Evolutionary conservation across 225 moss, liverwort and hornwort species (phyloP).

Genomic region (Pseudoscleropodium purum): DNA sequence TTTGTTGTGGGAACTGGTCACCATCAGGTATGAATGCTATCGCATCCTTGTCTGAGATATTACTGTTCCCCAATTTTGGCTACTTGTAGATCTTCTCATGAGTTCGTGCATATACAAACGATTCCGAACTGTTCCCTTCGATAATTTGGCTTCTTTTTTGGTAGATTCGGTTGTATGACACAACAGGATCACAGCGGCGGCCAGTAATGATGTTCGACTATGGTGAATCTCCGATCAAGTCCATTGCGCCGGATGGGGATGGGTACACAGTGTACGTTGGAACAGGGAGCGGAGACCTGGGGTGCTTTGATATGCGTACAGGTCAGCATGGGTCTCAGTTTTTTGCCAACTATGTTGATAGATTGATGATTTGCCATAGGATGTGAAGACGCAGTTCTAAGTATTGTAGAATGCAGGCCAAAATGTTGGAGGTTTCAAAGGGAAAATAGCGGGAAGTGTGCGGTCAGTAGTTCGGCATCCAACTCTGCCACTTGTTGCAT

Average conservation of each 20-base stretch:
- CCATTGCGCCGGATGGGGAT: conserved; percentile 59
- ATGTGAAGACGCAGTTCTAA: not conserved
- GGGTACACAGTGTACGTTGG: conserved; percentile 69
- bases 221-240: conserved; percentile 85
- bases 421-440: conserved; percentile 82
- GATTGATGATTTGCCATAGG: not conserved
- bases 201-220: conserved; percentile 70
- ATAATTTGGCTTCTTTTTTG: not conserved
- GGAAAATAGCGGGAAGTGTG: conserved; percentile 84
- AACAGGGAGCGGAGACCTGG: conserved; percentile 79
- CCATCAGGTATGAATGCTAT: conserved; percentile 57
- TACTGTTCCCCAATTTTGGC: not conserved
- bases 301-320: conserved; percentile 87
- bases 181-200: conserved; percentile 60
- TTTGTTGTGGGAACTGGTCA: conserved; percentile 86
- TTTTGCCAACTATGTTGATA: not conserved
- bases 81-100: not conserved
- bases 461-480: conserved; percentile 78
- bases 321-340: conserved; percentile 18
- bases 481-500: conserved; percentile 64
- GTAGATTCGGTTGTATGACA: conserved; percentile 85
- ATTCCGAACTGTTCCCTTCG: not conserved
- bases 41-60: not conserved
- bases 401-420: conserved; percentile 45
- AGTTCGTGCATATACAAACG: not conserved